phyloP scores from a whole-genome alignment of 306 rosid genomes.

The Acacia confusa region DNA sequence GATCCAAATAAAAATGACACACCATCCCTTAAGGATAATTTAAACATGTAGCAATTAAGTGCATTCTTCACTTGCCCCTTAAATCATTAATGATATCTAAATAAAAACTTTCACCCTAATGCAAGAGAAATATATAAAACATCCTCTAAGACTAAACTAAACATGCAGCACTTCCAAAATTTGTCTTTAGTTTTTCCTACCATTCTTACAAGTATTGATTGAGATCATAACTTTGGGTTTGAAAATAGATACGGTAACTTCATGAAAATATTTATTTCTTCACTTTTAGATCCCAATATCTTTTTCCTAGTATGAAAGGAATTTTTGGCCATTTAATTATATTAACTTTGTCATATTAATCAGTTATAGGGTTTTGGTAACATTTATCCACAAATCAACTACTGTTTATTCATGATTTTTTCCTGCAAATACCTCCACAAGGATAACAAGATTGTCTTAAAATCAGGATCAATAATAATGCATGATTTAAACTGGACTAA shows the following conservation, averaged over 20 bases:
- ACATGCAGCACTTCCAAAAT: not conserved
- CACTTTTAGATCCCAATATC: not conserved
- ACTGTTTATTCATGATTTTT: too few relatives aligned
- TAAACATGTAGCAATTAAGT: too few relatives aligned
- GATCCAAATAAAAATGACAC: conserved; percentile 11
- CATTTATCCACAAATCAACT: conserved; percentile 11
- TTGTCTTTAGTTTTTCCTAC: not conserved
- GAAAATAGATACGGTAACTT: not conserved
- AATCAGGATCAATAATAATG: conserved; percentile 11
- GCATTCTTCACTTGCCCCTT: not conserved
- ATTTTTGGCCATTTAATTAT: not conserved
- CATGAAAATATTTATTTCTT: not conserved
- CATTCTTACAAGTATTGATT: too few relatives aligned
- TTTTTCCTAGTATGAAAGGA: not conserved
- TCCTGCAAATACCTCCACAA: conserved; percentile 7
- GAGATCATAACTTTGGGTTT: not conserved
- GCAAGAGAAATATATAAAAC: not conserved
- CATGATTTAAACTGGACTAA: too few relatives aligned
- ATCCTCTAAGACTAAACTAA: not conserved
- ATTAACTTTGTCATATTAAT: conserved; percentile 4
- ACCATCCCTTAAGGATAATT: too few relatives aligned
- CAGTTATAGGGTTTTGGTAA: conserved; percentile 22
- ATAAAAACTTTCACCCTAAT: conserved; percentile 12
- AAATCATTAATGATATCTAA: not conserved
- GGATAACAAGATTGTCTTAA: not conserved